A percentile compares a stretch with the other conserved stretches of the same genome.
These are phyloP conservation scores for Pseudogymnoascus sp. DNA, from an alignment of 2,329 filamentous ascomycete genomes.

Conservation along the genomic window DNA sequence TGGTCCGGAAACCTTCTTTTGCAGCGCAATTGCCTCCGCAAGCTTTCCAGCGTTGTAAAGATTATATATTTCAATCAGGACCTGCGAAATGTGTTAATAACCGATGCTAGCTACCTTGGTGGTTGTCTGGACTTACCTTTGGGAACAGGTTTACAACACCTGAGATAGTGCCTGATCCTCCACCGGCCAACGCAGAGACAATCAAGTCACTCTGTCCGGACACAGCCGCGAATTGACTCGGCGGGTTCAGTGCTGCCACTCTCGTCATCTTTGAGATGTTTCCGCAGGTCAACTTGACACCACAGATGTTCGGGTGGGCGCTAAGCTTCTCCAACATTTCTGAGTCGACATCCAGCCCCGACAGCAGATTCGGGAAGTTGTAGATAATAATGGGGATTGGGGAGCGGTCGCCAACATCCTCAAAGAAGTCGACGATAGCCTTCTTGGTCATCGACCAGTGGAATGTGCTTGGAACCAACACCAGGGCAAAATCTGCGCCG, in stretches of 20 bases:
- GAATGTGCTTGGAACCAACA: slow-evolving; percentile 34
- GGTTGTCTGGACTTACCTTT: slow-evolving; percentile 48
- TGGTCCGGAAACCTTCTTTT: slow-evolving; percentile 42
- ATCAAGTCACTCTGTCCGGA: slow-evolving; percentile 67
- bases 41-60: slow-evolving; percentile 40
- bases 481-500: slow-evolving; percentile 32
- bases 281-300: slow-evolving; percentile 33
- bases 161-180: slow-evolving; percentile 52
- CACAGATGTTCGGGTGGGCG: slow-evolving; percentile 30
- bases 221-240: slow-evolving; percentile 49
- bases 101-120: slow-evolving; percentile 41
- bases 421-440: slow-evolving; percentile 47
- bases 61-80: slow-evolving; percentile 42
- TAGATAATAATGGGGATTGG: slow-evolving; percentile 39
- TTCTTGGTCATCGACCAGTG: slow-evolving; percentile 36
- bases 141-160: slow-evolving; percentile 65
- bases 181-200: slow-evolving; percentile 49
- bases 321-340: slow-evolving; percentile 28
- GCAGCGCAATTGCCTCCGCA: slow-evolving; percentile 40
- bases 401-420: slow-evolving; percentile 30
- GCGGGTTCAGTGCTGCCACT: slow-evolving; percentile 50
- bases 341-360: slow-evolving; percentile 38
- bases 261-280: slow-evolving; percentile 37
- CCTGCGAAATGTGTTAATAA: slow-evolving; percentile 26
- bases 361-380: slow-evolving; percentile 38